Conservation (phyloP, 1,284 basidiomycete species). For the Neolentinus lepideus region DNA sequence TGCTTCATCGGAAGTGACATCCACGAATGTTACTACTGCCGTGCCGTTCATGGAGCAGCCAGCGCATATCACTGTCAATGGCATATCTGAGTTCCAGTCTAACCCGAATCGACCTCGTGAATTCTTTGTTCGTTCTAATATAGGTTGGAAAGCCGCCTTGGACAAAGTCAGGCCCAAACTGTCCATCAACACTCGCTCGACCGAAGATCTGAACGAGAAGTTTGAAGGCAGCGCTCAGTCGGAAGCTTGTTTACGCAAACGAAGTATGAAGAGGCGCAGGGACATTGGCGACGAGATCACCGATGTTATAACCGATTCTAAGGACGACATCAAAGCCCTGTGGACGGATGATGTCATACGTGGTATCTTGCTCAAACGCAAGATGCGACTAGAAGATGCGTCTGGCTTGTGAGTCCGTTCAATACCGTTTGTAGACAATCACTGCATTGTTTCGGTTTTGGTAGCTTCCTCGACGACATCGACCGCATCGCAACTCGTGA, state of each 20-base stretch:
- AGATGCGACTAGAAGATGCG: constrained; percentile 50
- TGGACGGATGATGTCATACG: constrained; percentile 58
- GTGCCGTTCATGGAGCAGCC: background rate
- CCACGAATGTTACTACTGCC: background rate
- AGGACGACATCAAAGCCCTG: constrained; percentile 54
- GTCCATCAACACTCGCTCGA: constrained; percentile 8
- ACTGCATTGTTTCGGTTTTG: constrained; percentile 26
- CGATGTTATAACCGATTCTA: constrained; percentile 50
- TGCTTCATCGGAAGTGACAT: constrained; percentile 23
- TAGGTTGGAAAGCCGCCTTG: constrained; percentile 18
- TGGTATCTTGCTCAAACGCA: constrained; percentile 43
- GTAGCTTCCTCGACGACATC: constrained; percentile 50
- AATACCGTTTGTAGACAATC: constrained; percentile 4
- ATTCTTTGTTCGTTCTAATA: constrained; percentile 23
- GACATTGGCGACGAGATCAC: constrained; percentile 36
- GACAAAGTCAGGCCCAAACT: background rate
- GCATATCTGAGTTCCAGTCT: constrained; percentile 8
- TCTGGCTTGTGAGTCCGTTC: constrained; percentile 63
- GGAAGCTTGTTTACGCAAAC: constrained; percentile 2
- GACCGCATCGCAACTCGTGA: constrained; percentile 50
- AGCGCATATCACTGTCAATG: constrained; percentile 1
- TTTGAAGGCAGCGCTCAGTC: constrained; percentile 1
- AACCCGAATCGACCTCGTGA: constrained; percentile 17
- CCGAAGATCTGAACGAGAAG: constrained; percentile 4
- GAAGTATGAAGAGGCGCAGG: constrained; percentile 6